Conservation (phyloP, 176 grass and related monocot species). For the Avena atlantica region DNA sequence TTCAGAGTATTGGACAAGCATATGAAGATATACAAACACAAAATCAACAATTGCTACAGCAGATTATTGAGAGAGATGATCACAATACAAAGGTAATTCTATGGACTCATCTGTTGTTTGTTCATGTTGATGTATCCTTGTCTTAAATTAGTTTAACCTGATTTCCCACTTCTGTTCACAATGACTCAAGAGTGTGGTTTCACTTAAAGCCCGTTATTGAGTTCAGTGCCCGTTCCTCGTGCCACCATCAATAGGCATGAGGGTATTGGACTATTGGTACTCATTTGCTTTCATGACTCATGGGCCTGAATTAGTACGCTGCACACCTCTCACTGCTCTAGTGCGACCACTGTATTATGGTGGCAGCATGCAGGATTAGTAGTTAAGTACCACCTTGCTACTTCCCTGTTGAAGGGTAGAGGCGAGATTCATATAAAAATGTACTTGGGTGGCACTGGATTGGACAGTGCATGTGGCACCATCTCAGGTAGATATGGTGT, state of each 20-base stretch:
- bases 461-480: neutral
- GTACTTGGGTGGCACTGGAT: neutral
- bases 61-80: slow-evolving; percentile 97
- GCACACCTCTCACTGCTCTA: neutral
- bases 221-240: neutral
- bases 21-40: slow-evolving; percentile 90
- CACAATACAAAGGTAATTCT: slow-evolving; percentile 86
- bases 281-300: neutral
- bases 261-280: neutral
- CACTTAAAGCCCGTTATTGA: neutral
- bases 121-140: neutral
- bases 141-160: neutral
- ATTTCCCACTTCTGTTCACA: neutral
- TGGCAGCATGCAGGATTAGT: neutral
- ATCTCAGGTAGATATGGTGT: neutral
- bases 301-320: neutral
- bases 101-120: slow-evolving; percentile 24
- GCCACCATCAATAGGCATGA: slow-evolving; percentile 4
- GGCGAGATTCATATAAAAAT: neutral
- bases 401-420: neutral
- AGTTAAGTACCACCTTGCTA: neutral
- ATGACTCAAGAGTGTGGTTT: neutral
- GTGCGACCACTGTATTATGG: neutral
- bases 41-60: slow-evolving; percentile 91
- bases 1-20: slow-evolving; percentile 89